Evolutionary conservation across 257 asterid species (phyloP).

Genomic region (Mitragyna speciosa): DNA sequence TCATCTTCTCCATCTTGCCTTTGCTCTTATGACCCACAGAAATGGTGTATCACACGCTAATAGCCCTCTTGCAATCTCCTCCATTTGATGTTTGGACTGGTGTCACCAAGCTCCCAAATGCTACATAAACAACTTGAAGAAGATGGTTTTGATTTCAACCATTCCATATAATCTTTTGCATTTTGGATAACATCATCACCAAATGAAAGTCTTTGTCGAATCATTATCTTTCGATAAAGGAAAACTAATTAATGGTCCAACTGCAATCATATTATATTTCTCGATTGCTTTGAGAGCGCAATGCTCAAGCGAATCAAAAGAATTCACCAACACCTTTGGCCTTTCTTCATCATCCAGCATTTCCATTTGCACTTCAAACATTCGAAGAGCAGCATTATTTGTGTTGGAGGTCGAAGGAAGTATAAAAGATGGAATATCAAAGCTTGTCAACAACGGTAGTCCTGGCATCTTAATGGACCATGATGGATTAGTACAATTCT

Average conservation of each 20-base stretch:
- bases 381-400: neutral
- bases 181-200: conserved; percentile 22
- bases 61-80: conserved; percentile 29
- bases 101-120: neutral
- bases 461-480: conserved; percentile 29
- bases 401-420: conserved; percentile 14
- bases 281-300: conserved; percentile 26
- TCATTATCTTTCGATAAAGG: conserved; percentile 21
- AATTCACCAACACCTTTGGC: conserved; percentile 25
- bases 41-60: conserved; percentile 24
- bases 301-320: conserved; percentile 31
- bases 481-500: neutral
- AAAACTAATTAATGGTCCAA: conserved; percentile 44
- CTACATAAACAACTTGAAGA: conserved; percentile 21
- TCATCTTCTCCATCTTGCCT: conserved; percentile 9
- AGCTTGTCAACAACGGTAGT: conserved; percentile 20
- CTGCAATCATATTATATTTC: conserved; percentile 24
- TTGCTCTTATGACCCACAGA: conserved; percentile 37
- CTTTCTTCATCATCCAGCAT: conserved; percentile 21
- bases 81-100: conserved; percentile 24
- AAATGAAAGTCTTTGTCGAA: conserved; percentile 12
- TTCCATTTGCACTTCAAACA: conserved; percentile 32
- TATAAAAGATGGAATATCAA: conserved; percentile 42
- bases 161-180: conserved; percentile 18
- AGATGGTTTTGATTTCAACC: conserved; percentile 28